phyloP scores from a whole-genome alignment of 305 asterid species.

The Fraxinus paxiana region DNA sequence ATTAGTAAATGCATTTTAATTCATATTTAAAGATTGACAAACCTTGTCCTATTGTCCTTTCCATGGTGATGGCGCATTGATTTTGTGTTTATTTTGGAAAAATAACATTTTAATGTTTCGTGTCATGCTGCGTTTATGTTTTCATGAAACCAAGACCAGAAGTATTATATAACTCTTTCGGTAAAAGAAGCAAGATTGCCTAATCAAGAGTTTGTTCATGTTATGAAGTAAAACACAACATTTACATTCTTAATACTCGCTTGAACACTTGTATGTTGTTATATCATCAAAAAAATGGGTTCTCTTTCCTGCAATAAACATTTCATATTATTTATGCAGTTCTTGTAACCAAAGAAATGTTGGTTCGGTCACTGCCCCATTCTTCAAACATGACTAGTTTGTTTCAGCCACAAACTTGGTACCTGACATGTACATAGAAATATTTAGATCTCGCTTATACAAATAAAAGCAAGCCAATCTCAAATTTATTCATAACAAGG shows the following conservation, averaged over 20 bases:
- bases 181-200: neutral
- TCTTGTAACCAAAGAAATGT: constrained; percentile 56
- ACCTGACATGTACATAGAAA: constrained; percentile 37
- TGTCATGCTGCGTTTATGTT: neutral
- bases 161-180: neutral
- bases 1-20: neutral
- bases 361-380: constrained; percentile 70
- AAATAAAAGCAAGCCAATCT: neutral
- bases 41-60: neutral
- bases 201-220: neutral
- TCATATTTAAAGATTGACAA: neutral
- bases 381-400: constrained; percentile 76
- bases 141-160: neutral
- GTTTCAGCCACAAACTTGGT: constrained; percentile 81
- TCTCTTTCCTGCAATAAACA: neutral
- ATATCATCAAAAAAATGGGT: neutral
- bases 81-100: neutral
- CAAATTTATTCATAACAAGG: neutral
- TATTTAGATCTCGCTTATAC: neutral
- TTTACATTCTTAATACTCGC: neutral
- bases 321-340: constrained; percentile 20
- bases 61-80: neutral
- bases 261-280: neutral
- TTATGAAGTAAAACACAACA: neutral
- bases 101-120: neutral